Conservation (phyloP, 2,329 filamentous ascomycete genomes). For the Colletotrichum sp. region DNA sequence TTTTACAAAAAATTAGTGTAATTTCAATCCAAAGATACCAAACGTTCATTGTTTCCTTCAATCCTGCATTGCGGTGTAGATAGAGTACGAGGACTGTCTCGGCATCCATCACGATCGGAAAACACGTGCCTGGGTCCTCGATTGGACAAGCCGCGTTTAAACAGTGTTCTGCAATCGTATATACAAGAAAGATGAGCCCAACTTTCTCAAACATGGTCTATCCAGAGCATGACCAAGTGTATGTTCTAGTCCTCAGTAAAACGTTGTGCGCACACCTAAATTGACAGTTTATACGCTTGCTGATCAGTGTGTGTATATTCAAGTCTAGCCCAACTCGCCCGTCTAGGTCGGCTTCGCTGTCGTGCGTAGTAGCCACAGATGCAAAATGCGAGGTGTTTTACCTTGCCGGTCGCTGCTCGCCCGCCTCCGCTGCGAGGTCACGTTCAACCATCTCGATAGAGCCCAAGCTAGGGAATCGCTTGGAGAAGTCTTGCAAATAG, state of each 20-base stretch:
- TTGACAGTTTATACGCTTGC: constrained; percentile 4
- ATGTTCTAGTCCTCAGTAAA: not conserved
- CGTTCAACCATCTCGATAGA: constrained; percentile 89
- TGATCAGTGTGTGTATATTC: constrained; percentile 7
- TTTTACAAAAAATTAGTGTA: not conserved
- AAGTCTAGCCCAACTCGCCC: not conserved
- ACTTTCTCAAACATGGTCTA: not conserved
- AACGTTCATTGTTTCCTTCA: not conserved
- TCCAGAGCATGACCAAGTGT: not conserved
- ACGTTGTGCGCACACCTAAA: not conserved
- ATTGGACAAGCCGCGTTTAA: not conserved
- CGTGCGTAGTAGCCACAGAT: not conserved
- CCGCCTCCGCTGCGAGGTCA: constrained; percentile 51
- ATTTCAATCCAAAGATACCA: not conserved
- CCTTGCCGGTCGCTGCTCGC: constrained; percentile 13
- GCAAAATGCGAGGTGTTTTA: not conserved
- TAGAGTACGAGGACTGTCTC: not conserved
- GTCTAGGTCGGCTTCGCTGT: not conserved
- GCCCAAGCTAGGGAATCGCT: constrained; percentile 84
- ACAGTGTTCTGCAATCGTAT: not conserved
- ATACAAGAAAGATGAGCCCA: constrained; percentile 1
- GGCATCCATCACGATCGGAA: not conserved
- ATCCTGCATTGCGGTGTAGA: not conserved
- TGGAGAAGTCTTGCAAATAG: constrained; percentile 74
- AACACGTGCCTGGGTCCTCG: not conserved